These are phyloP conservation scores for Candida chauliodis DNA, from an alignment of 805 yeast genomes.

Conservation along the genomic window DNA sequence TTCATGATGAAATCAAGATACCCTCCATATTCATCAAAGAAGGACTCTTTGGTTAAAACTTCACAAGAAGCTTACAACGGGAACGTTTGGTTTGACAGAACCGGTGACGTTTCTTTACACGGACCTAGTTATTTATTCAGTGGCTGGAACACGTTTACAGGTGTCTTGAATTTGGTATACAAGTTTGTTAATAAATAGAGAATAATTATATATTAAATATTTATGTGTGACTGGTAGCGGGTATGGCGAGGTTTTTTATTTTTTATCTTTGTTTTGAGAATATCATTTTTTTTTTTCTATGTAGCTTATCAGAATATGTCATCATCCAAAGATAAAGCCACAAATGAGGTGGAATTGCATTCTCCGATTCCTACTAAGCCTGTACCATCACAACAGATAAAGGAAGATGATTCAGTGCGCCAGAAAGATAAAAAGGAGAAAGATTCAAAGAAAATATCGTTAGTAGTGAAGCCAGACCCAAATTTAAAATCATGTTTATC, in stretches of 20 bases:
- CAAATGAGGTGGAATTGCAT: conserved; percentile 4
- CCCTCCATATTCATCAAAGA: conserved; percentile 51
- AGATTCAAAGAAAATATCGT: conserved; percentile 8
- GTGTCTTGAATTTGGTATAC: conserved; percentile 25
- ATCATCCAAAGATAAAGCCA: background rate
- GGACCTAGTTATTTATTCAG: conserved; percentile 34
- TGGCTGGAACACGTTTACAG: conserved; percentile 28
- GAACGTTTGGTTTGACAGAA: conserved; percentile 38
- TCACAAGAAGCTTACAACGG: conserved; percentile 27
- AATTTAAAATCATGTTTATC: conserved; percentile 17
- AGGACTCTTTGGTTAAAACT: conserved; percentile 25
- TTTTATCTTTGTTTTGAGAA: background rate
- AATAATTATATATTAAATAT: too few species aligned
- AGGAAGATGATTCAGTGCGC: background rate
- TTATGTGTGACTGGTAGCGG: too few species aligned
- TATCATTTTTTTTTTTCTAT: background rate
- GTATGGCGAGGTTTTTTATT: too few species aligned
- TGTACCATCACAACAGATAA: background rate
- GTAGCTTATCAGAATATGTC: background rate
- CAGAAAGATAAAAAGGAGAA: background rate
- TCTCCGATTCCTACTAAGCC: conserved; percentile 9
- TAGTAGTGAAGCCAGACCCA: conserved; percentile 16
- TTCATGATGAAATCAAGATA: conserved; percentile 56
- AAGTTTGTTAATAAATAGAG: conserved; percentile 12
- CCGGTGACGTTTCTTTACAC: conserved; percentile 29